Evolutionary conservation across 2,329 filamentous ascomycete genomes (phyloP).

Genomic region (Microdochium paspali): DNA sequence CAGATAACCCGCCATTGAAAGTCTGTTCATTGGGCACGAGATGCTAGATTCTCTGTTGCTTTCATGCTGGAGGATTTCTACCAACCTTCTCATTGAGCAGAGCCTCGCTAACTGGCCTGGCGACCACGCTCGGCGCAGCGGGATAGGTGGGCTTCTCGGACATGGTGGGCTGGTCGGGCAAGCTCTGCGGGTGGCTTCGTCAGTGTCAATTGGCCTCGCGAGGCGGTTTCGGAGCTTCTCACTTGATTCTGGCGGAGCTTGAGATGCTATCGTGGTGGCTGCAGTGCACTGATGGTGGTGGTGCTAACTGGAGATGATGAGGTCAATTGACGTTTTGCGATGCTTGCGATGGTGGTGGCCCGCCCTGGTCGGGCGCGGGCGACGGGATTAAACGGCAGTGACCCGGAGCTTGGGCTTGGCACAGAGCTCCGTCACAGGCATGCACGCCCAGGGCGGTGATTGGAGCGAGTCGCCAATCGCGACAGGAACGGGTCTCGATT

Average conservation of each 20-base stretch:
- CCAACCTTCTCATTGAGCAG: slow-evolving; percentile 95
- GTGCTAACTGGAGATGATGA: background rate
- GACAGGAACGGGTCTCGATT: background rate
- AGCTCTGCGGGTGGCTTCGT: slow-evolving; percentile 4
- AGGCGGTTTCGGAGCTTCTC: slow-evolving; percentile 2
- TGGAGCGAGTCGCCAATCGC: background rate
- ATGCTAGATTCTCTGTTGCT: background rate
- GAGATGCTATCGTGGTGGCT: background rate
- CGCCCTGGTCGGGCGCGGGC: background rate
- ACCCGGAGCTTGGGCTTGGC: background rate
- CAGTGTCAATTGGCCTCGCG: slow-evolving; percentile 9
- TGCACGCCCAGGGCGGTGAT: background rate
- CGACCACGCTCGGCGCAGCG: slow-evolving; percentile 53
- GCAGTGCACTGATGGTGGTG: background rate
- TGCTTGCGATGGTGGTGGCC: background rate
- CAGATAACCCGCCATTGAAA: too few relatives aligned
- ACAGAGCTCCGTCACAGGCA: background rate
- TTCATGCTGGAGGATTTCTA: background rate
- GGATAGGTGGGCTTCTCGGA: slow-evolving; percentile 39
- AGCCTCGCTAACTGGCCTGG: slow-evolving; percentile 90
- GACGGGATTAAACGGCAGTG: background rate
- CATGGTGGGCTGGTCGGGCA: slow-evolving; percentile 29
- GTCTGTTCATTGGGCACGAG: too few relatives aligned
- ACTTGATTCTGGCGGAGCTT: background rate
- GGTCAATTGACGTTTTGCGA: slow-evolving; percentile 6